A percentile compares a stretch with the other conserved stretches of the same genome.
Evolutionary conservation across 2,329 filamentous ascomycete genomes (phyloP).

Genomic region (Colletotrichum sp.): DNA sequence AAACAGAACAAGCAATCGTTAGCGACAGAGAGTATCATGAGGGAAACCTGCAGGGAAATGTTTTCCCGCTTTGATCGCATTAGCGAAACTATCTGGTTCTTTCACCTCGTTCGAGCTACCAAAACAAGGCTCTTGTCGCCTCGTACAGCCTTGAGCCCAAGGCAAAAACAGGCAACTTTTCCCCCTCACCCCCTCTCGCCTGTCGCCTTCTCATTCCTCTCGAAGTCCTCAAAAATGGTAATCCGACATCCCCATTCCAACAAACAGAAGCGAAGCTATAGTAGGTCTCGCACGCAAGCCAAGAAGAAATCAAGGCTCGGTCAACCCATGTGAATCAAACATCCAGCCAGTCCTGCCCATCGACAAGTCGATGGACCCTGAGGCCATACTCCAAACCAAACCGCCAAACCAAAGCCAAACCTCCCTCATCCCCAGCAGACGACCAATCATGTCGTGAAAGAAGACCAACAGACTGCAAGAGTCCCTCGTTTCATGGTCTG

Average conservation of each 20-base stretch:
- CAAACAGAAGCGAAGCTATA: constrained; percentile 16
- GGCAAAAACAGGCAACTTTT: neutral
- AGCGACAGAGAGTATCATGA: neutral
- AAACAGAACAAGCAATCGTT: neutral
- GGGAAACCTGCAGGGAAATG: neutral
- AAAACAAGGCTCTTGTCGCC: neutral
- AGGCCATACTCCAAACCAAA: constrained; percentile 14
- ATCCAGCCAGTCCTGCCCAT: constrained; percentile 1
- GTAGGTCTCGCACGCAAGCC: constrained; percentile 13
- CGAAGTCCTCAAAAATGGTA: constrained; percentile 4
- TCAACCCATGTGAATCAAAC: constrained; percentile 5
- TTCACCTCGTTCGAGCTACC: neutral
- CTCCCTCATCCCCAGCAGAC: constrained; percentile 1
- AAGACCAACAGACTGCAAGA: constrained; percentile 20
- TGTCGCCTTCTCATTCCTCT: neutral
- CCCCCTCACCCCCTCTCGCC: neutral
- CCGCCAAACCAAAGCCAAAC: constrained; percentile 9
- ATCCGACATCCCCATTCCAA: constrained; percentile 10
- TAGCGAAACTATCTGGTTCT: neutral
- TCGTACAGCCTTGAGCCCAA: neutral
- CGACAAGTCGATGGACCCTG: neutral
- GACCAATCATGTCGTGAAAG: neutral
- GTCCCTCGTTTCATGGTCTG: neutral
- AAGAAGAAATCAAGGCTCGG: constrained; percentile 1
- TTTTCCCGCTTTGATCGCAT: constrained; percentile 1